phyloP scores from a whole-genome alignment of 2,329 filamentous ascomycete species.

The Colletotrichum sp. region DNA sequence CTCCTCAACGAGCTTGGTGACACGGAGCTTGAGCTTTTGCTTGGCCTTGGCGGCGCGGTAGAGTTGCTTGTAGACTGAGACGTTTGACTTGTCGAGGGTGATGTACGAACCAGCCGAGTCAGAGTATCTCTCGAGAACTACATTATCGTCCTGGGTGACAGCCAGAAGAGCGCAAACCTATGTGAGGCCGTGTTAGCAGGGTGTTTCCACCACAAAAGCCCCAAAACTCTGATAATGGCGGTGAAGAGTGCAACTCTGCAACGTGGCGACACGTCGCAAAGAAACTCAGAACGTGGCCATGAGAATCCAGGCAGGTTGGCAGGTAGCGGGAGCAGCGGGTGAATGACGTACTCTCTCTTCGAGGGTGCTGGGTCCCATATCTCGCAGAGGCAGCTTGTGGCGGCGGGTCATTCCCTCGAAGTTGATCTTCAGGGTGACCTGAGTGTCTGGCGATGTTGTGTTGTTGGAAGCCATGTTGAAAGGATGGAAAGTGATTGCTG shows the following conservation, averaged over 20 bases:
- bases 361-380: conserved; percentile 76
- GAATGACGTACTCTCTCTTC: conserved; percentile 78
- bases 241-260: neutral
- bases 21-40: conserved; percentile 90
- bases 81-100: conserved; percentile 76
- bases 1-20: conserved; percentile 48
- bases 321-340: neutral
- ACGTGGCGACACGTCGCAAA: neutral
- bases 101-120: conserved; percentile 88
- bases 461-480: conserved; percentile 8
- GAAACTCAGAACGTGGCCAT: neutral
- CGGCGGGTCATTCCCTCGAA: conserved; percentile 78
- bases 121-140: conserved; percentile 89
- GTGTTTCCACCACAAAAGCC: neutral
- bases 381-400: conserved; percentile 88
- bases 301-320: neutral
- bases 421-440: conserved; percentile 81
- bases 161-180: conserved; percentile 74
- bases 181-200: conserved; percentile 3
- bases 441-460: conserved; percentile 20
- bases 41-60: conserved; percentile 97
- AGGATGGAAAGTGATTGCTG: neutral
- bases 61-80: conserved; percentile 92
- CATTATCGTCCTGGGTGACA: conserved; percentile 65
- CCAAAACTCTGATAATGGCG: neutral